A percentile compares a stretch with the other conserved stretches of the same genome.
Evolutionary conservation across 805 yeast species (phyloP).

Genomic region (Starmerella apicola): DNA sequence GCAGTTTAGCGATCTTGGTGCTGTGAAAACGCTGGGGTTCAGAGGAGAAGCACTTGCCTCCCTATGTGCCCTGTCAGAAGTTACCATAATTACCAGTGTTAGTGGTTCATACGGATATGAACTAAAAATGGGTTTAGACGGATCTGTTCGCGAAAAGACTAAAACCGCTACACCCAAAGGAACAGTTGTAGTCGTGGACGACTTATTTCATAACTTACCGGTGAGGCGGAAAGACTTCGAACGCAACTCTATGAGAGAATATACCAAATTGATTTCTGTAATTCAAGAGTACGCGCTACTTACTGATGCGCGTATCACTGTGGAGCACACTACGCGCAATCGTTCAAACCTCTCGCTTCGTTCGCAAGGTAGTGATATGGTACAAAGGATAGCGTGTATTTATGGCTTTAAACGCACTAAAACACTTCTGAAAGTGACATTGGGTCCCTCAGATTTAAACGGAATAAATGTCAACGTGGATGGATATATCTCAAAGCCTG

Average conservation of each 20-base stretch:
- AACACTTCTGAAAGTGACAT: conserved; percentile 40
- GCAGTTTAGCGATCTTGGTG: conserved; percentile 29
- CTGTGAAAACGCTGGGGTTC: conserved; percentile 45
- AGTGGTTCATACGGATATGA: conserved; percentile 44
- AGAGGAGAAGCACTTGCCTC: conserved; percentile 60
- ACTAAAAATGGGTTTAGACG: conserved; percentile 44
- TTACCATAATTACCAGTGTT: conserved; percentile 39
- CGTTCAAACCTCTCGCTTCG: conserved; percentile 11
- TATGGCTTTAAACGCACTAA: conserved; percentile 57
- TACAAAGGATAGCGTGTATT: conserved; percentile 48
- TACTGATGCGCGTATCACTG: conserved; percentile 45
- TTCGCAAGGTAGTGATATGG: conserved; percentile 37
- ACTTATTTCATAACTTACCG: conserved; percentile 59
- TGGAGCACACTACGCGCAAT: conserved; percentile 36
- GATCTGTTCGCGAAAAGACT: conserved; percentile 33
- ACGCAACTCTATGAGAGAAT: conserved; percentile 59
- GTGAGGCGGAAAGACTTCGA: conserved; percentile 67
- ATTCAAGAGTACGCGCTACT: conserved; percentile 61
- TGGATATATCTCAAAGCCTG: conserved; percentile 65
- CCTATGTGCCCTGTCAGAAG: conserved; percentile 36
- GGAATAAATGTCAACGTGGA: conserved; percentile 1
- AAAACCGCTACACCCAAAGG: conserved; percentile 50
- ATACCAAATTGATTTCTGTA: conserved; percentile 48
- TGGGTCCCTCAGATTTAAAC: conserved; percentile 20
- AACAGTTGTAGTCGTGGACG: conserved; percentile 46